Conservation (phyloP, 352 stramenopile species). For the Phytophthora ohioensis region DNA sequence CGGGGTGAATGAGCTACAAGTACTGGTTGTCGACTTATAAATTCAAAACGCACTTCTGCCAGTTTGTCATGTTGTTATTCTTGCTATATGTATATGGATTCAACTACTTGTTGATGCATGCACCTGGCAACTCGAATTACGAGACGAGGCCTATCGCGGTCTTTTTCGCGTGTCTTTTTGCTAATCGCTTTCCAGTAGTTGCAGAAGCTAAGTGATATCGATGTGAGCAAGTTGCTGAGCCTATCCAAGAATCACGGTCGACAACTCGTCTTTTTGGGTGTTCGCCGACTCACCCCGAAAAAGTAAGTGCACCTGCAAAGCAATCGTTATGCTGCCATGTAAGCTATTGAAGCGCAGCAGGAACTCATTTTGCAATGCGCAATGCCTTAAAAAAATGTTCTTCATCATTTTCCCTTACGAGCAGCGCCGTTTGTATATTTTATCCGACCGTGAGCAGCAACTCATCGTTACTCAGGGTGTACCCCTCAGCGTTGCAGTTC, state of each 20-base stretch:
- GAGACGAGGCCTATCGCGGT: conserved; percentile 1
- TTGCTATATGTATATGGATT: background rate
- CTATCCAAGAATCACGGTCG: background rate
- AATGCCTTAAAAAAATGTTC: too few species aligned
- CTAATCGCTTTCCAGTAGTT: background rate
- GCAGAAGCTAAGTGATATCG: background rate
- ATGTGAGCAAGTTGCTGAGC: background rate
- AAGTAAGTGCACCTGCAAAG: too few species aligned
- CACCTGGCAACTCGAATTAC: background rate
- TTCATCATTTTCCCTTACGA: too few species aligned
- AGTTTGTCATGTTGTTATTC: background rate
- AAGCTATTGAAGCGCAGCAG: too few species aligned
- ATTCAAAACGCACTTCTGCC: background rate
- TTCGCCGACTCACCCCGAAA: too few species aligned
- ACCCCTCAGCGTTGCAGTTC: too few species aligned
- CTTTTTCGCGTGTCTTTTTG: conserved; percentile 1
- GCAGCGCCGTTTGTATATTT: too few species aligned
- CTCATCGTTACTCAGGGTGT: too few species aligned
- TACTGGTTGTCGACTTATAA: background rate
- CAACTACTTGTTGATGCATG: background rate
- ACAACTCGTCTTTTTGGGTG: background rate
- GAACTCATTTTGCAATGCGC: too few species aligned
- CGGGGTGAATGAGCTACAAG: too few species aligned
- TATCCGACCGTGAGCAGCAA: too few species aligned
- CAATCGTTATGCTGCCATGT: too few species aligned